A percentile compares a stretch with the other conserved stretches of the same genome.
phyloP scores from a whole-genome alignment of 345 rosid species.

The Pistacia vera region DNA sequence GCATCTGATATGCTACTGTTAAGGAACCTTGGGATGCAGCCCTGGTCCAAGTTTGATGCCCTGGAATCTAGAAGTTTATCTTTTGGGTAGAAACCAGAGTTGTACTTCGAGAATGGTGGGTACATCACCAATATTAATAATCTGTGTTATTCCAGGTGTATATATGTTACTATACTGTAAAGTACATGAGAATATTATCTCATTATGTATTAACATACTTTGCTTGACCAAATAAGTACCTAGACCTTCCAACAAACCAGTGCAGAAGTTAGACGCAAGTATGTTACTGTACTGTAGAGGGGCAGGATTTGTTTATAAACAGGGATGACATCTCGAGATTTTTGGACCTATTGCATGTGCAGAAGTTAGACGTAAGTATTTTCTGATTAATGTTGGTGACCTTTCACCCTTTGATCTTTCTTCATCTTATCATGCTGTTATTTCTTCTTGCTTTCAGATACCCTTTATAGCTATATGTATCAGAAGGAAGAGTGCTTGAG shows the following conservation, averaged over 20 bases:
- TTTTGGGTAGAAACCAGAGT: neutral
- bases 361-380: conserved; percentile 87
- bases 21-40: no score
- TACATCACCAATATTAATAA: neutral
- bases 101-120: neutral
- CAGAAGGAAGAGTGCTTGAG: conserved; percentile 84
- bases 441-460: conserved; percentile 50
- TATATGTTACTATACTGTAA: neutral
- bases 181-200: no score
- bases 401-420: conserved; percentile 4
- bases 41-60: no score
- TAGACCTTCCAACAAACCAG: no score
- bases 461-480: conserved; percentile 94
- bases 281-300: no score
- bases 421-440: conserved; percentile 19
- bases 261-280: no score
- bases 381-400: neutral
- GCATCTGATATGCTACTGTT: no score
- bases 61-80: no score
- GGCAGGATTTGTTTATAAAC: conserved; percentile 43
- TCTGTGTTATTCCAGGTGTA: neutral
- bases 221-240: no score
- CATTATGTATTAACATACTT: no score
- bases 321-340: conserved; percentile 67
- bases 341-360: conserved; percentile 79